Base-by-base conservation (phyloP, 1,139 yeast genomes). In the Pichia sp. region DNA sequence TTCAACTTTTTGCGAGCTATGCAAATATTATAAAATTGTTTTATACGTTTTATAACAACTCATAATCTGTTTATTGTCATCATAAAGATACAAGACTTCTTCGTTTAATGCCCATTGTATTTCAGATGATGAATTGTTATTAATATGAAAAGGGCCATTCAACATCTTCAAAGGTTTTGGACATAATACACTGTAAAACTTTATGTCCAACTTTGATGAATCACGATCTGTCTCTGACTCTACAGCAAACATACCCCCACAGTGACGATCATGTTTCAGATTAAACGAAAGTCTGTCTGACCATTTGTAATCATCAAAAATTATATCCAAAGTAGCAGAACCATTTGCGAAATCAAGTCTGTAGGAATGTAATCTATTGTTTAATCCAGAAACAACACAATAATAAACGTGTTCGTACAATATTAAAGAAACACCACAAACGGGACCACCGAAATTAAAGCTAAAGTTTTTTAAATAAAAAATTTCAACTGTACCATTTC, bases 331-430 rank as follows among this genome's bases (percentile, higher is more conserved):
- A 4, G 15, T 12, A 18, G 44, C 41, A 7, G 25, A 39, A 1
- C 18, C 16, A 2, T 32, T 7, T 12, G 9, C 9, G 11, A 18
- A n/a, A 29, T 52, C 43, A 6, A 48, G 7, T 7, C 18, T 15
- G 36, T 46, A 52, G 5, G 49, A 44, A 8, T 20, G 25, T 12
- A 52, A 27, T 12, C 13, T 24, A 23, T 47, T 42, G 12, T 41
- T 30, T 3, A 47, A 37, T 3, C 50, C 50, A 15, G 52, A 45
- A 7, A 52, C 41, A 16, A 52, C 40, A 22, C 51, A 50, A 23
- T 30, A 36, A 2, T 39, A 12, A 7, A 23, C 8, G 3, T 24
- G 39, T 6, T 40, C 30, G 7, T 23, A 11, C 7, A 6, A 11
- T 7, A 50, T 18, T 4, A 44, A 20, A 13, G 22, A 27, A 15